Percentiles rank a stretch among this genome's conserved stretches.
These are phyloP conservation scores for Urostyla sp. DNA, from an alignment of 73 alveolate genomes.

Conservation along the genomic window DNA sequence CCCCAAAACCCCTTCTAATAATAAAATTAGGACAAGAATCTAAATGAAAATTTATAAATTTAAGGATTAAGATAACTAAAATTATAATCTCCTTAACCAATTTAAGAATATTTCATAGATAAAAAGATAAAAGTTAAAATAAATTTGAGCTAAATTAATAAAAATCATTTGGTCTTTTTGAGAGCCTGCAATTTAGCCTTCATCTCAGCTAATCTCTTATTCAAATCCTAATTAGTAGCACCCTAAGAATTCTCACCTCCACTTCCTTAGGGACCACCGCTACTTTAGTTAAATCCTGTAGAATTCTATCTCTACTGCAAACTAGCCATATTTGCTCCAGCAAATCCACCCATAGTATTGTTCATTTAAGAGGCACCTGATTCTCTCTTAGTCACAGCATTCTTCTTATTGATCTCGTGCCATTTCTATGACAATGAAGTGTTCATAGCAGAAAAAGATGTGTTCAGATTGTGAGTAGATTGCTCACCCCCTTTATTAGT, in stretches of 20 bases:
- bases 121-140: too few relatives aligned
- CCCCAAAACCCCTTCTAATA: too few relatives aligned
- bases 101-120: too few relatives aligned
- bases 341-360: conserved; percentile 60
- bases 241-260: neutral
- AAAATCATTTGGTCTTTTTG: conserved; percentile 17
- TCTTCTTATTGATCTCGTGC: conserved; percentile 43
- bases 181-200: conserved; percentile 61
- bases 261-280: conserved; percentile 16
- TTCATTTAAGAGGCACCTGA: conserved; percentile 24
- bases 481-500: neutral
- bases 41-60: too few relatives aligned
- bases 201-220: conserved; percentile 62
- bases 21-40: too few relatives aligned
- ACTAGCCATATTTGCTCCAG: neutral
- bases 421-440: conserved; percentile 55
- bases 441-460: conserved; percentile 65
- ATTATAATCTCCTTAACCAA: too few relatives aligned
- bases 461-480: conserved; percentile 22
- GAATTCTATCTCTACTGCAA: neutral
- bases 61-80: too few relatives aligned
- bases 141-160: too few relatives aligned
- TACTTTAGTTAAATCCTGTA: neutral
- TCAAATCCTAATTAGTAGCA: conserved; percentile 57
- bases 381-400: conserved; percentile 1